These are phyloP conservation scores for Hydnomerulius pinastri DNA, from an alignment of 768 basidiomycete genomes.

Conservation along the genomic window DNA sequence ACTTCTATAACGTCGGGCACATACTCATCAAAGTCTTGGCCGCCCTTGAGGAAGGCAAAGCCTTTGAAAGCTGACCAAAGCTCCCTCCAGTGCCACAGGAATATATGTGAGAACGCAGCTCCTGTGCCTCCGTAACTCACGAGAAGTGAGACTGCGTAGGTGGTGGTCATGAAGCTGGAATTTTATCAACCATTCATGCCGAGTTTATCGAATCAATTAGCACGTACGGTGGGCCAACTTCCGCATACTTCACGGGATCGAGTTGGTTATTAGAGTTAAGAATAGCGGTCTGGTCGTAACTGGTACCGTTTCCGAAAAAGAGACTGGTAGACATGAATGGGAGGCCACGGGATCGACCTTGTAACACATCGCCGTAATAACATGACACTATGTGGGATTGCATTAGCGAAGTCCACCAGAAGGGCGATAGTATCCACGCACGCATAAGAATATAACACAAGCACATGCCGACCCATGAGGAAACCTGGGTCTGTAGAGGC, in stretches of 20 bases:
- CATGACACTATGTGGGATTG: slow-evolving; percentile 4
- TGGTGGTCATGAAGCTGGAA: slow-evolving; percentile 15
- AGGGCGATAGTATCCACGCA: slow-evolving; percentile 22
- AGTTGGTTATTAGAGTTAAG: slow-evolving; percentile 10
- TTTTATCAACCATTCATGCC: background rate
- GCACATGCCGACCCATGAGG: slow-evolving; percentile 12
- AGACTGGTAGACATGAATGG: slow-evolving; percentile 50
- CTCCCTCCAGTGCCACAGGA: slow-evolving; percentile 56
- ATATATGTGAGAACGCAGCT: slow-evolving; percentile 45
- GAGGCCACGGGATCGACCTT: slow-evolving; percentile 38
- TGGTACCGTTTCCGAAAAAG: slow-evolving; percentile 29
- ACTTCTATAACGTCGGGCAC: background rate
- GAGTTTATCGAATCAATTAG: background rate
- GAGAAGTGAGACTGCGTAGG: slow-evolving; percentile 12
- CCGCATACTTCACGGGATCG: slow-evolving; percentile 9
- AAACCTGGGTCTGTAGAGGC: slow-evolving; percentile 52
- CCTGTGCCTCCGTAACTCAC: slow-evolving; percentile 12
- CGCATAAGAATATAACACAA: slow-evolving; percentile 32
- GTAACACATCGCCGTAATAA: slow-evolving; percentile 44
- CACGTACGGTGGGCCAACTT: slow-evolving; percentile 13
- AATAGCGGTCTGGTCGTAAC: slow-evolving; percentile 13
- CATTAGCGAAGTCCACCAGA: background rate
- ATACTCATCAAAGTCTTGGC: slow-evolving; percentile 6
- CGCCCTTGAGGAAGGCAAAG: slow-evolving; percentile 28
- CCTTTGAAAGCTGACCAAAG: slow-evolving; percentile 21